phyloP scores from a whole-genome alignment of 2,329 filamentous ascomycete genomes.

The Lanzia echinophila region DNA sequence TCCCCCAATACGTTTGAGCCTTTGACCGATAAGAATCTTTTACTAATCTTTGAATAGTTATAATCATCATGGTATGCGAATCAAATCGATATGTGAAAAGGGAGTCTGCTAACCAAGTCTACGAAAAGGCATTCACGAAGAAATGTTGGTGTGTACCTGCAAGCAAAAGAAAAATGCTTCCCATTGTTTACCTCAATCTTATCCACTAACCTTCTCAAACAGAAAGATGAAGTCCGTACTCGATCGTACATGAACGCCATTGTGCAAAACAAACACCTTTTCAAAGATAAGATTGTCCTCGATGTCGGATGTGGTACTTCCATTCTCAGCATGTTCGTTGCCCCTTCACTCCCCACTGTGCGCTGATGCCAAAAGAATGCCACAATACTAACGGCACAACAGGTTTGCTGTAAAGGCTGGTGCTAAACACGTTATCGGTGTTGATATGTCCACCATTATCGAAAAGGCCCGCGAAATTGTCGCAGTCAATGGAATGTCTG shows the following conservation, averaged over 20 bases:
- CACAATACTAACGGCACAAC: conserved; percentile 5
- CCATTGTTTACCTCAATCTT: conserved; percentile 1
- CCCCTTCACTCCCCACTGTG: conserved; percentile 11
- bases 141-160: conserved; percentile 77
- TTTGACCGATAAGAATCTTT: neutral
- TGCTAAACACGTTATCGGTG: conserved; percentile 96
- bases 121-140: conserved; percentile 78
- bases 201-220: conserved; percentile 20
- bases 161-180: conserved; percentile 10
- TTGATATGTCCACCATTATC: conserved; percentile 99
- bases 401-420: conserved; percentile 97
- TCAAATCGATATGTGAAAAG: conserved; percentile 10
- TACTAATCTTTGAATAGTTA: conserved; percentile 54
- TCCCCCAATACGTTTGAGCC: conserved; percentile 8
- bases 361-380: no score
- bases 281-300: conserved; percentile 88
- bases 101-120: conserved; percentile 29
- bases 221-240: conserved; percentile 99
- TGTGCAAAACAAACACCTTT: conserved; percentile 90
- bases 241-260: conserved; percentile 96
- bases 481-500: conserved; percentile 78
- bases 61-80: conserved; percentile 83
- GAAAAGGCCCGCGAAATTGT: conserved; percentile 97
- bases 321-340: conserved; percentile 90
- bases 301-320: conserved; percentile 96